Evolutionary conservation across 2,329 filamentous ascomycete species (phyloP).

Genomic region (Trichoderma afroharzianum): DNA sequence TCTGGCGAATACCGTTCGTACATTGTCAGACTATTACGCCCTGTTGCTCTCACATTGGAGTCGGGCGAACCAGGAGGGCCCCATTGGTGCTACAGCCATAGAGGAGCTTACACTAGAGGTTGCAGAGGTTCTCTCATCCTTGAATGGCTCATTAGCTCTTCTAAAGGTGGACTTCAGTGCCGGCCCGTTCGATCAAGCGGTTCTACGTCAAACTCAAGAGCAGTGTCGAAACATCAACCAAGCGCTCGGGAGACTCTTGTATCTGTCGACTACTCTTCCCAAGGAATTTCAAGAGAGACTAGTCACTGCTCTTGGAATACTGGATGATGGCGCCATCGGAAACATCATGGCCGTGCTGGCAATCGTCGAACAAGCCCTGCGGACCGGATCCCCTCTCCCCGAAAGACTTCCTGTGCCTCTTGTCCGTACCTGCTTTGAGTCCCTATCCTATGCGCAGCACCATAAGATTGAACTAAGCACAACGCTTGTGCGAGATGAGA

Average conservation of each 20-base stretch:
- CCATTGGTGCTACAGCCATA: slow-evolving; percentile 31
- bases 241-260: slow-evolving; percentile 30
- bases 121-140: slow-evolving; percentile 26
- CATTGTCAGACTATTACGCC: slow-evolving; percentile 47
- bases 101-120: slow-evolving; percentile 31
- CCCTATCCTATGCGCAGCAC: slow-evolving; percentile 21
- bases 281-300: slow-evolving; percentile 39
- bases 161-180: slow-evolving; percentile 31
- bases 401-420: slow-evolving; percentile 46
- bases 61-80: slow-evolving; percentile 26
- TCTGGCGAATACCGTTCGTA: slow-evolving; percentile 41
- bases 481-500: slow-evolving; percentile 36
- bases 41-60: slow-evolving; percentile 45
- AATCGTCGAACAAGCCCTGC: slow-evolving; percentile 44
- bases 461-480: slow-evolving; percentile 29
- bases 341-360: slow-evolving; percentile 49
- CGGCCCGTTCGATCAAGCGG: slow-evolving; percentile 30
- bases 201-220: slow-evolving; percentile 29
- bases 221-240: slow-evolving; percentile 35
- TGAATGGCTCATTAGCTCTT: slow-evolving; percentile 27
- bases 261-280: slow-evolving; percentile 36
- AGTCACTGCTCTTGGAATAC: slow-evolving; percentile 34
- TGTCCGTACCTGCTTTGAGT: slow-evolving; percentile 34
- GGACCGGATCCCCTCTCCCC: slow-evolving; percentile 45
- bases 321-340: slow-evolving; percentile 43